Conservation (phyloP, 129 eudicot genomes). For the Rutidosis leptorrhynchoides region DNA sequence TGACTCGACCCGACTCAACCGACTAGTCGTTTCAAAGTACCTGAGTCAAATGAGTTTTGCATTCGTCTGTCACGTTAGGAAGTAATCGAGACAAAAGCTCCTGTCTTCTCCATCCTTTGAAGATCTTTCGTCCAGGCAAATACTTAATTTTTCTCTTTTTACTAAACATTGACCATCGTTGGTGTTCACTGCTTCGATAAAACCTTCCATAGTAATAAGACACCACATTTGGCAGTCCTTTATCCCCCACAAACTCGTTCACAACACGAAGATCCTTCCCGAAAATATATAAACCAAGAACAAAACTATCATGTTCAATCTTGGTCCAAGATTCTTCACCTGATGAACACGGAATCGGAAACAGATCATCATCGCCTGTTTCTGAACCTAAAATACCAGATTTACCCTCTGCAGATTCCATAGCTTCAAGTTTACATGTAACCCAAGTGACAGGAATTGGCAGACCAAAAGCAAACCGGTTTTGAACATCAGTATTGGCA, state of each 20-base stretch:
- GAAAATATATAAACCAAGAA: no score
- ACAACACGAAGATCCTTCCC: no score
- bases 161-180: slow-evolving; percentile 35
- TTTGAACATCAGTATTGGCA: slow-evolving; percentile 3
- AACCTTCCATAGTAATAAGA: slow-evolving; percentile 51
- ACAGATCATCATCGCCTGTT: no score
- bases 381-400: no score
- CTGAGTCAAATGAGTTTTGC: slow-evolving; percentile 30
- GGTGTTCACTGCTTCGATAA: slow-evolving; percentile 39
- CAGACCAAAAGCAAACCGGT: slow-evolving; percentile 19
- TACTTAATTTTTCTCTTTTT: slow-evolving; percentile 39
- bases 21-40: no score
- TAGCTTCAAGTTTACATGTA: no score
- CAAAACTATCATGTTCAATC: no score
- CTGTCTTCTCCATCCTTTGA: slow-evolving; percentile 47
- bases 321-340: no score
- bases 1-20: no score
- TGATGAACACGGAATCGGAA: no score
- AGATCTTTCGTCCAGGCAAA: slow-evolving; percentile 46
- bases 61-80: no score
- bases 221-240: slow-evolving; percentile 40
- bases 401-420: no score
- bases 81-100: slow-evolving; percentile 45
- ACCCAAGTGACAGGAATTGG: slow-evolving; percentile 35
- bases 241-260: slow-evolving; percentile 29